Percentiles rank a stretch among this genome's conserved stretches.
phyloP scores from a whole-genome alignment of 1,284 basidiomycete genomes.

The Coniferiporia sulphurascens region DNA sequence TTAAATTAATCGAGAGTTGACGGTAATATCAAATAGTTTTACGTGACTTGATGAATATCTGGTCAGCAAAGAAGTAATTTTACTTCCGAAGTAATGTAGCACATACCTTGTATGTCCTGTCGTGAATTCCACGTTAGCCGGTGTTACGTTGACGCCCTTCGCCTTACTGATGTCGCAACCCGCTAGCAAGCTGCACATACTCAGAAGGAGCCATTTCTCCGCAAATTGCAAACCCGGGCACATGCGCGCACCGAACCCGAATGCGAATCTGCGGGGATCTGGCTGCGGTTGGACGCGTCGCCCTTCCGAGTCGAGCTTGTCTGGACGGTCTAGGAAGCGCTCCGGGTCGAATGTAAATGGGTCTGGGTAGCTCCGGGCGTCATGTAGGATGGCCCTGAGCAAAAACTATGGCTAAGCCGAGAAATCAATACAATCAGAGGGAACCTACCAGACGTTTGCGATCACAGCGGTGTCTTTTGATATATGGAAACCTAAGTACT shows the following conservation, averaged over 20 bases:
- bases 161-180: neutral
- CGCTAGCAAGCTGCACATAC: neutral
- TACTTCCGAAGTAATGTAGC: too few species aligned
- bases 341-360: constrained; percentile 19
- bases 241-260: constrained; percentile 21
- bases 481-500: constrained; percentile 5
- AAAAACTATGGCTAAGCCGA: neutral
- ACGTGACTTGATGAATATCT: neutral
- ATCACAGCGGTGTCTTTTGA: constrained; percentile 7
- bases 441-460: neutral
- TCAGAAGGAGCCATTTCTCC: constrained; percentile 5
- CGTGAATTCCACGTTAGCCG: neutral
- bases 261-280: constrained; percentile 19
- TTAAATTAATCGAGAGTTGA: neutral
- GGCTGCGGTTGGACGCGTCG: constrained; percentile 3
- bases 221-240: constrained; percentile 12
- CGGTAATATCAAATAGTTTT: neutral
- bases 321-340: constrained; percentile 13
- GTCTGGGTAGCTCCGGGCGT: constrained; percentile 13
- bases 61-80: too few species aligned
- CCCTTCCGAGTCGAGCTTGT: neutral
- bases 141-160: neutral
- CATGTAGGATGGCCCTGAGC: constrained; percentile 14
- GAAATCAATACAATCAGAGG: neutral
- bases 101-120: constrained; percentile 5